These are phyloP conservation scores for Allium fistulosum DNA, from an alignment of 106 monocot genomes.

Conservation along the genomic window DNA sequence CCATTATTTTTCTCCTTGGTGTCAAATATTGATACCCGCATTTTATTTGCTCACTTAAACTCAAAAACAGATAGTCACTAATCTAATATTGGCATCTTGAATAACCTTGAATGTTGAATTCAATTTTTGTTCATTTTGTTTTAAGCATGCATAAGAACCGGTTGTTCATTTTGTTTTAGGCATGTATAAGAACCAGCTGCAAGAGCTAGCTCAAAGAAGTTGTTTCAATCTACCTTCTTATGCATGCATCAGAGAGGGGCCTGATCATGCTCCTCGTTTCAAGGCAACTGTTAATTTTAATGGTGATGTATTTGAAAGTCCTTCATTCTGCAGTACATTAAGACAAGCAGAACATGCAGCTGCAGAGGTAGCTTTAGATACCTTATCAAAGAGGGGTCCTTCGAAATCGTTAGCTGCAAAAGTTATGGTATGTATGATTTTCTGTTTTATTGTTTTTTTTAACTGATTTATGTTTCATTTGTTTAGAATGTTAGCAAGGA, in stretches of 20 bases:
- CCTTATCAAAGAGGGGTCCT: constrained; percentile 49
- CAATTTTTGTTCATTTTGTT: neutral
- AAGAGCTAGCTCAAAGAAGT: constrained; percentile 83
- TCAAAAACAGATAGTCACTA: neutral
- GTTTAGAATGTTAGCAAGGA: too few relatives aligned
- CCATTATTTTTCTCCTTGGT: neutral
- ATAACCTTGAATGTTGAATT: neutral
- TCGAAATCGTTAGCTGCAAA: constrained; percentile 60
- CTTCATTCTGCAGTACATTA: constrained; percentile 47
- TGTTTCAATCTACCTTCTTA: constrained; percentile 83
- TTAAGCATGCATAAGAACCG: constrained; percentile 79
- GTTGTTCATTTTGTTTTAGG: constrained; percentile 14
- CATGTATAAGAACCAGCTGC: constrained; percentile 91
- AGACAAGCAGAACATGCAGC: constrained; percentile 82
- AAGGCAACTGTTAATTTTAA: constrained; percentile 74
- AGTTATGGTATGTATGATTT: constrained; percentile 42
- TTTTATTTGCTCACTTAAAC: neutral
- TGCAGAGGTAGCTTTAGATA: constrained; percentile 66
- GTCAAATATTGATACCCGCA: neutral
- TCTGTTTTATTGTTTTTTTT: neutral
- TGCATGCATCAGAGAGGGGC: constrained; percentile 62
- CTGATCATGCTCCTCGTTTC: constrained; percentile 80
- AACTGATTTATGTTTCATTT: neutral
- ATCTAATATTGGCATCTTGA: neutral
- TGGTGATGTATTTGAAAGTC: constrained; percentile 70